Evolutionary conservation across 805 yeast species (phyloP), one percentile per base, ranked within the genome.

Genomic region (Hagleromyces aurorensis): DNA sequence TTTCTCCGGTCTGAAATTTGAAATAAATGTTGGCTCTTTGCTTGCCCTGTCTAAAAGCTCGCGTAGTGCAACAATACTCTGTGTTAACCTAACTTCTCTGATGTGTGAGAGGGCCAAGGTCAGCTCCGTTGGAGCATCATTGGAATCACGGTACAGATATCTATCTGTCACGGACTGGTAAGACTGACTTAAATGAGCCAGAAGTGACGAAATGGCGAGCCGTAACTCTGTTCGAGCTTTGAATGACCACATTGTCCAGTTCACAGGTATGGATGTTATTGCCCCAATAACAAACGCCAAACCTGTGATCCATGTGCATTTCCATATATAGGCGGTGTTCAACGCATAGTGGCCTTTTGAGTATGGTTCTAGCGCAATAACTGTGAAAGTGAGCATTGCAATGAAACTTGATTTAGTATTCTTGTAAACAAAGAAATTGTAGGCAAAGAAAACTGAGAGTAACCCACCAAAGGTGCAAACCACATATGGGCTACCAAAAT

Each of bases 231-330:
- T 52, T 22, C 64, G 57, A 3, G 72, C 67, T 13, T 55, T 55
- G 41, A 65, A 67, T 1, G 74, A 68, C 72, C 73, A 68, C 9
- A 67, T 41, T 1, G 65, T 25, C 69, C 72, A 67, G 32, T 62
- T 65, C 5, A 62, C 45, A 2, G 61, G 40, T 15, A 64, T 50
- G 0, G 71, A 48, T 0, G 57, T 34, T 6, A 53, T 14, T 8
- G 65, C 39, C 9, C 69, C 65, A n/a, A 67, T 52, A 8, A 65
- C 35, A 1, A 67, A 40, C 4, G 65, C 51, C 2, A 64, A 23
- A 5, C 65, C 55, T 0, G 63, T 54, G 0, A 55, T 48, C 71
- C 72, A 66, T 1, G 65, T 51, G 23, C 47, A 38, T 30, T 56
- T 53, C 57, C 64, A 61, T 13, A 64, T 52, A 2, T 28, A 32